Base-by-base conservation (phyloP, 1,284 basidiomycete genomes). In the Macrocystidia cucumis region DNA sequence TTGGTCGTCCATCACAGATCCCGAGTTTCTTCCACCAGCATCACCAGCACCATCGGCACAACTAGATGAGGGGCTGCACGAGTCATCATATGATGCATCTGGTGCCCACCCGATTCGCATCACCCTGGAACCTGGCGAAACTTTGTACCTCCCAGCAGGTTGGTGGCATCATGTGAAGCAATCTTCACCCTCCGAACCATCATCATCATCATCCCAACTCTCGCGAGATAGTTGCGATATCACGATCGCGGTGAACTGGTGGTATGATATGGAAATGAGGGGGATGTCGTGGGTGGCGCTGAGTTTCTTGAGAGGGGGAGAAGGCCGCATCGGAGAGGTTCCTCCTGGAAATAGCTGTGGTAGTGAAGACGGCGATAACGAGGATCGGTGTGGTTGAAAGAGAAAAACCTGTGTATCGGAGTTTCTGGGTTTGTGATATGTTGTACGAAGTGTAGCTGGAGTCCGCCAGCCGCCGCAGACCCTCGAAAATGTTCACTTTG, bases 121-220 rank as follows among this genome's bases (percentile, higher is more conserved):
- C 14, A 74, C 70, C 0, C 53, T 95, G 4, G 46, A 60, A 5
- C 69, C 72, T 11, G 90, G 91, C 2, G 83, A 93, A 44, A 80
- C 83, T 1, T 57, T 95, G n/a, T 93, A 90, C 56, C 72, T 95
- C 17, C 91, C 91, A 12, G 75, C 83, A 1, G 81, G 87, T 0
- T 95, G 91, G 91, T 95, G 84, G 80, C 91, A 95, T 55, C 73
- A 84, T 51, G 90, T 95, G 28, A 65, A 70, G 21, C 72, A 89
- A 57, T 60, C 76, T 41, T 69, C 65, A 13, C n/a, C n/a, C n/a
- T n/a, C n/a, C n/a, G n/a, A n/a, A n/a, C n/a, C n/a, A n/a, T n/a
- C n/a, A n/a, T n/a, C n/a, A n/a, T n/a, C n/a, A n/a, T n/a, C n/a
- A n/a, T n/a, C n/a, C n/a, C n/a, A n/a, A n/a, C n/a, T n/a, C n/a